Evolutionary conservation across 352 stramenopile species (phyloP), one percentile per base, ranked within the genome.

Genomic region (Phytophthora pisi): DNA sequence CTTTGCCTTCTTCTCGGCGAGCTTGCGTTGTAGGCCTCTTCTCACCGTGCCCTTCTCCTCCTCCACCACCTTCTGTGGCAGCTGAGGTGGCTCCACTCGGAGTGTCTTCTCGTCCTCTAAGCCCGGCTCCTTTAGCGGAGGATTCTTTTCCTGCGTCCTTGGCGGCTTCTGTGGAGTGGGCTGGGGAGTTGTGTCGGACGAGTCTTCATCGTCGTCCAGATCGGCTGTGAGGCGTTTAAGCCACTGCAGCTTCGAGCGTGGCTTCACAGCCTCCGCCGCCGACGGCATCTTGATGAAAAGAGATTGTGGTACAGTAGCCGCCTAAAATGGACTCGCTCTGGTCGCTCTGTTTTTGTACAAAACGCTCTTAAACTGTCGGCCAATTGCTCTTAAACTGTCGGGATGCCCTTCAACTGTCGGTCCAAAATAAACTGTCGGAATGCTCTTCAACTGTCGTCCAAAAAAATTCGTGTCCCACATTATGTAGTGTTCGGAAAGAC

Each of bases 161-260:
- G 16, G 6, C 13, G 7, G 5, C 38, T 46, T 20, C 40, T 46
- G 40, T 20, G 40, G 40, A 2, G 40, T 46, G 15, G 40, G 23
- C 40, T 46, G 40, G 15, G 40, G 40, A 18, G 40, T 46, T 16
- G 40, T 16, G 40, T 46, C 40, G 8, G 40, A 46, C 2, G 40
- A 46, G 15, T 46, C 40, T 46, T 46, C 40, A 16, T 46, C 40
- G 40, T 46, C 40, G n/a, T 46, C 40, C 16, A 46, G 40, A 46
- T 46, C 40, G 6, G 5, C 40, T 4, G 40, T 20, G 40, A 46
- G 40, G 2, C 16, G 40, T 16, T 46, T 23, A 20, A 46, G 40
- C 40, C 40, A 46, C 15, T 46, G 13, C 13, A 46, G 40, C 40
- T 23, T 23, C 40, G 6, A 6, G 13, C 1, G 15, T 20, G 40